Conservation (phyloP, 306 rosid genomes). For the Styphnolobium japonicum region DNA sequence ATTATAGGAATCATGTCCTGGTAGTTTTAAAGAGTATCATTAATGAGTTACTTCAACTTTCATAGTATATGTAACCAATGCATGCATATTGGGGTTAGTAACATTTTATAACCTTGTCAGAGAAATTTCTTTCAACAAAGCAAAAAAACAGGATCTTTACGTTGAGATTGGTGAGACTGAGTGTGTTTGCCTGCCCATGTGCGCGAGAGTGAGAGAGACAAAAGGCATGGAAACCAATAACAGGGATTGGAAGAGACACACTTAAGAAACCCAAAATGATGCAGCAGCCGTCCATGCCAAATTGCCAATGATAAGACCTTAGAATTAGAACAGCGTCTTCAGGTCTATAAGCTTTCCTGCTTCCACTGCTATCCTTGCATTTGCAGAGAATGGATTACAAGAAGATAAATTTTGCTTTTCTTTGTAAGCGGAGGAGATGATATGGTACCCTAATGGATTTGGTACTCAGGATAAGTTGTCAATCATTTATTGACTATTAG, state of each 20-base stretch:
- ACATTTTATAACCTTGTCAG: conserved; percentile 31
- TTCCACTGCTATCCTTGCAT: too few relatives aligned
- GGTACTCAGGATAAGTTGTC: too few relatives aligned
- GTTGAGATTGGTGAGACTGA: conserved; percentile 32
- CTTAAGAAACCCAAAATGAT: conserved; percentile 13
- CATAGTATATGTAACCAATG: conserved; percentile 30
- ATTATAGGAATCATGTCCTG: not conserved
- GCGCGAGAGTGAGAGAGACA: conserved; percentile 1
- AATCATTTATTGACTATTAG: too few relatives aligned
- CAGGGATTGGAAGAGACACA: conserved; percentile 16
- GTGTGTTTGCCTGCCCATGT: not conserved
- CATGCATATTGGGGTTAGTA: conserved; percentile 33
- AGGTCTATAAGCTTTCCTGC: conserved; percentile 11
- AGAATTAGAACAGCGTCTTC: conserved; percentile 13
- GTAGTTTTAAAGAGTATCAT: not conserved
- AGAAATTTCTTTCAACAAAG: conserved; percentile 40
- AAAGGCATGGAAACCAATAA: conserved; percentile 19
- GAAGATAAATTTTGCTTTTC: not conserved
- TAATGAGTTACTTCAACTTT: conserved; percentile 13
- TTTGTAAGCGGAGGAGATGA: too few relatives aligned
- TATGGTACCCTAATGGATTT: too few relatives aligned
- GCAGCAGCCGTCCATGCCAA: conserved; percentile 31
- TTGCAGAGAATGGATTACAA: not conserved
- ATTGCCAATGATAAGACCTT: conserved; percentile 34
- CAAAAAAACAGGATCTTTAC: conserved; percentile 36